Base-by-base conservation (phyloP, 768 basidiomycete genomes). In the Nevesoporus exiguus region DNA sequence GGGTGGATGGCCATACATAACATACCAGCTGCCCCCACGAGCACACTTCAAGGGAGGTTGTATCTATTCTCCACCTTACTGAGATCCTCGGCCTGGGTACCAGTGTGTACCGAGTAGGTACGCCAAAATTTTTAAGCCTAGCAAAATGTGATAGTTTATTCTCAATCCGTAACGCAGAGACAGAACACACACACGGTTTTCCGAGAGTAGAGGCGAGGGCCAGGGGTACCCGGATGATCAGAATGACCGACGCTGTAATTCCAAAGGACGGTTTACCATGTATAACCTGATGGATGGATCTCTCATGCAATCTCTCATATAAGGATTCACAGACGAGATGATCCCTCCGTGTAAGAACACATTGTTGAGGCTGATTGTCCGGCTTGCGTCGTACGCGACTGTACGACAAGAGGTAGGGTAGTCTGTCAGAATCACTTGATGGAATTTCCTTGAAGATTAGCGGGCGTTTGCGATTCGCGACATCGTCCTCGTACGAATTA, bases 241-340 rank as follows among this genome's bases (percentile, higher is more conserved):
- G 29, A 31, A 11, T 8, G 33, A 14, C 14, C 33, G 33, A 33
- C 29, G 5, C 22, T 22, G 15, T 30, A 8, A 10, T 24, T 14
- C 19, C 3, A 19, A 29, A 36, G 25, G 17, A 43, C 13, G 5
- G 44, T 62, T 51, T 34, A 64, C 62, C 5, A 0, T 9, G 7
- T 64, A 55, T 14, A 59, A 64, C 22, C 53, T 41, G 40, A 44
- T 48, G 9, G 33, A 13, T 3, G 53, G 5, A 13, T 54, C 55
- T 8, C 72, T 65, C 80, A 83, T 79, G 25, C 70, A 64, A 4
- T 71, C 70, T 34, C 77, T 65, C 63, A 78, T 50, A 54, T 76
- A 82, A 0, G 80, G 80, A 56, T 81, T 80, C 29, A 79, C 64
- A 14, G 75, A 76, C 15, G 80, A 62, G 6, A 69, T 73, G 22